Base-by-base conservation (phyloP, 768 basidiomycete genomes). In the Paxillus ammoniavirescens region DNA sequence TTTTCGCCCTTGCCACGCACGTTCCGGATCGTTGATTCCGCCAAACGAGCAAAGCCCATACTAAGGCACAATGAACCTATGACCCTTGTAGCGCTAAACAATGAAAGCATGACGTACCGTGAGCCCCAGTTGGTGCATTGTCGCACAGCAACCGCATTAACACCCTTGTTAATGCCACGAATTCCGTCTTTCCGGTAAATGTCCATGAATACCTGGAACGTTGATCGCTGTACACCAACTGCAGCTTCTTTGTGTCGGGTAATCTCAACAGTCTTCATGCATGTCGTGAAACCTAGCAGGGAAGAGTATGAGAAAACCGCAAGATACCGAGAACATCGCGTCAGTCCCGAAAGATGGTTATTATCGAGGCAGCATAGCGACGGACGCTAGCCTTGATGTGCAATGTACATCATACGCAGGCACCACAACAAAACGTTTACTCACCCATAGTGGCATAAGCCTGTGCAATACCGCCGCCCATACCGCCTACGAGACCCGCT, bases 371-470 rank as follows among this genome's bases (percentile, higher is more conserved):
- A 62, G 49, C 49, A 57, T 55, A 54, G 61, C 54, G 52, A 47
- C 49, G 8, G 42, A 43, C 58, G 54, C 61, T 57, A 59, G 68
- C 55, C 65, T 56, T 60, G 40, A 43, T 30, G 47, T 3, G 37
- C 17, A 17, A 52, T 44, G 54, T 55, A 50, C 45, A 67, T 57
- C 61, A 63, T 55, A 46, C 46, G 43, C 47, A 23, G 10, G 49
- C 48, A 48, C 44, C 35, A 40, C 15, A 26, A 46, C 36, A 43
- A 43, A 42, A 42, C 31, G 8, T 55, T 58, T 28, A 80, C 88
- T 69, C 66, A 95, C 97, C 97, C 95, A 99, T 98, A n/a, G 97
- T 98, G 56, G 94, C 95, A 68, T 99, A 99, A 28, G 97, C 96
- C 74, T 99, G 97, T 40, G 89, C 92, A 61, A 98, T 75, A 78